Evolutionary conservation across 2,329 filamentous ascomycete species (phyloP), one percentile per base, ranked within the genome.

Genomic region (Chaetomium sp.): DNA sequence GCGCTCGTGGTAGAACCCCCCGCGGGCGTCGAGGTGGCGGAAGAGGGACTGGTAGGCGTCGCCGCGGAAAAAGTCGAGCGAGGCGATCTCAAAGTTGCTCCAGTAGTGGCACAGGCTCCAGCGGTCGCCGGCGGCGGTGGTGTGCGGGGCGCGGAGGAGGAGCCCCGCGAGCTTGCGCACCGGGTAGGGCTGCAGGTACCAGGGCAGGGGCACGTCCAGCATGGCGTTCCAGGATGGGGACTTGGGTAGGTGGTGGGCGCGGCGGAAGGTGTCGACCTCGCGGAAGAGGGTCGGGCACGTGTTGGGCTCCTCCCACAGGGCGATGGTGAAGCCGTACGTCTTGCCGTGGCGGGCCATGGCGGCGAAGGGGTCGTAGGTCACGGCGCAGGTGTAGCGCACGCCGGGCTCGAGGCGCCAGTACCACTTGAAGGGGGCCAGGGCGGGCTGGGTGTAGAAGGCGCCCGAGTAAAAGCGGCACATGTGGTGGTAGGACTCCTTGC

Each of bases 321-420:
- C 77, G 50, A 80, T 76, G 1, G 78, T 80, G 69, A 75, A 81
- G 50, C 79, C 79, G 67, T 81, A 81, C 25, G 76, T 73, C 66
- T 81, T 81, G 65, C 73, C 71, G 70, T 74, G 75, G 56, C 72
- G 71, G 31, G 78, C 77, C 79, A 81, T 81, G 64, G 80, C 75
- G 27, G 75, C 76, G 63, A 81, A 81, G n/a, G 79, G 79, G 69
- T 81, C 79, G 72, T 81, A 81, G 23, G 79, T 79, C 51, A 81
- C 77, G 65, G 77, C 76, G 73, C 79, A 81, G 63, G 73, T 77
- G 69, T 77, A 81, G 60, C 79, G 74, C 31, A 81, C 77, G 60
- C 79, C 77, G 16, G 79, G 78, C 64, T 81, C 79, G n/a, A 81
- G 70, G 13, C 79, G 75, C 79, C 79, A 81, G 72, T 81, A 81